Evolutionary conservation across 2,329 filamentous ascomycete species (phyloP).

Genomic region (Cylindrodendrum hubeiense): DNA sequence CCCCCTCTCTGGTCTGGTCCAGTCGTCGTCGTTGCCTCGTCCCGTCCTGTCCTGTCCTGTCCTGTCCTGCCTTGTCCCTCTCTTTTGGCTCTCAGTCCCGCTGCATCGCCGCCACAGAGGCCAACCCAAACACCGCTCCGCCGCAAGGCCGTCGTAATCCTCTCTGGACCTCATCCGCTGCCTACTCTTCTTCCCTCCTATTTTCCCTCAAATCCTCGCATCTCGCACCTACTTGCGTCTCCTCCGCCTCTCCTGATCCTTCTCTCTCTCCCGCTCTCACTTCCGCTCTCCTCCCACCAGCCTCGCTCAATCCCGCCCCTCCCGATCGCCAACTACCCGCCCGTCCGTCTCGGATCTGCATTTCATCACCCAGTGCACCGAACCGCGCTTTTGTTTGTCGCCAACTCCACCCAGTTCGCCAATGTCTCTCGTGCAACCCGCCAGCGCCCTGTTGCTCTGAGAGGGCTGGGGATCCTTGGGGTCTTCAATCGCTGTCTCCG

Average conservation of each 20-base stretch:
- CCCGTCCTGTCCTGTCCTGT: not conserved
- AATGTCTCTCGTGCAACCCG: slow-evolving; percentile 38
- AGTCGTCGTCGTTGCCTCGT: slow-evolving; percentile 6
- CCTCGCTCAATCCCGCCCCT: slow-evolving; percentile 3
- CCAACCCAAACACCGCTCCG: slow-evolving; percentile 43
- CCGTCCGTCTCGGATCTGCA: slow-evolving; percentile 3
- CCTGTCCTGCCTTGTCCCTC: slow-evolving; percentile 1
- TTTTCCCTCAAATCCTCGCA: not conserved
- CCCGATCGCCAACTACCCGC: slow-evolving; percentile 8
- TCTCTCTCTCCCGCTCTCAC: not conserved
- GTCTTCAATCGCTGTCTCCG: slow-evolving; percentile 41
- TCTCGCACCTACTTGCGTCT: slow-evolving; percentile 1
- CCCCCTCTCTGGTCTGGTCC: slow-evolving; percentile 9
- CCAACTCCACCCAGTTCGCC: slow-evolving; percentile 18
- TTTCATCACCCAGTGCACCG: slow-evolving; percentile 16
- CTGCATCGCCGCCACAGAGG: slow-evolving; percentile 36
- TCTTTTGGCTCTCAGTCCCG: slow-evolving; percentile 26
- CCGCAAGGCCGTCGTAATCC: slow-evolving; percentile 47
- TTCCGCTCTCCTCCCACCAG: not conserved
- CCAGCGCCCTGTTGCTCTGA: slow-evolving; percentile 44
- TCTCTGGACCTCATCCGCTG: slow-evolving; percentile 34
- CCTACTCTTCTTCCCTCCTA: slow-evolving; percentile 5
- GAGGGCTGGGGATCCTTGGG: slow-evolving; percentile 44
- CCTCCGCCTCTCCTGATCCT: not conserved
- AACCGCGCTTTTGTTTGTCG: slow-evolving; percentile 23